A percentile compares a stretch with the other conserved stretches of the same genome.
Conservation (phyloP, 352 stramenopile species). For the Pythium biforme region DNA sequence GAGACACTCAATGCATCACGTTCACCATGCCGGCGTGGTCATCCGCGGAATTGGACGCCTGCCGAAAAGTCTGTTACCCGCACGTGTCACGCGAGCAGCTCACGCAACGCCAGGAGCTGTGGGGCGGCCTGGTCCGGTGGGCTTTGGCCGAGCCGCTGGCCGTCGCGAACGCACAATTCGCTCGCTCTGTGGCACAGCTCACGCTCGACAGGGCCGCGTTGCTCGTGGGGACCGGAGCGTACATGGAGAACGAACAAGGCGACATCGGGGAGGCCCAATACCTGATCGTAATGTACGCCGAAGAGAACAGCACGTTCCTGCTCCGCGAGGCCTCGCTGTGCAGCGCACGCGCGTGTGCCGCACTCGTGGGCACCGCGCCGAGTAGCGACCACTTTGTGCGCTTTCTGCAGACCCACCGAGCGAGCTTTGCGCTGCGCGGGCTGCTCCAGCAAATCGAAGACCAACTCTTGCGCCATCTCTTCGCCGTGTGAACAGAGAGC, state of each 20-base stretch:
- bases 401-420: slow-evolving; percentile 8
- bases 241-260: not conserved
- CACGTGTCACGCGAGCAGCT: slow-evolving; percentile 25
- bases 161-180: slow-evolving; percentile 27
- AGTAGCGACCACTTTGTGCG: slow-evolving; percentile 14
- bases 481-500: not conserved
- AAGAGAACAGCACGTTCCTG: slow-evolving; percentile 36
- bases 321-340: slow-evolving; percentile 27
- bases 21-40: slow-evolving; percentile 42
- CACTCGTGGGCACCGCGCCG: slow-evolving; percentile 19
- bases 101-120: slow-evolving; percentile 31
- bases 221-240: slow-evolving; percentile 26
- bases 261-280: slow-evolving; percentile 23
- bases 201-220: slow-evolving; percentile 21
- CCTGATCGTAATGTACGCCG: slow-evolving; percentile 37
- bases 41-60: slow-evolving; percentile 32
- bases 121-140: slow-evolving; percentile 35
- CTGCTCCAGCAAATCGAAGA: slow-evolving; percentile 2
- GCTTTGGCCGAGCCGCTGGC: slow-evolving; percentile 25
- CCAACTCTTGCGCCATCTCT: not conserved
- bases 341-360: slow-evolving; percentile 26
- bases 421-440: not conserved
- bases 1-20: slow-evolving; percentile 14
- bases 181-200: slow-evolving; percentile 16
- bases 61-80: slow-evolving; percentile 32